phyloP scores from a whole-genome alignment of 768 basidiomycete genomes.

The Amyloporia xantha region DNA sequence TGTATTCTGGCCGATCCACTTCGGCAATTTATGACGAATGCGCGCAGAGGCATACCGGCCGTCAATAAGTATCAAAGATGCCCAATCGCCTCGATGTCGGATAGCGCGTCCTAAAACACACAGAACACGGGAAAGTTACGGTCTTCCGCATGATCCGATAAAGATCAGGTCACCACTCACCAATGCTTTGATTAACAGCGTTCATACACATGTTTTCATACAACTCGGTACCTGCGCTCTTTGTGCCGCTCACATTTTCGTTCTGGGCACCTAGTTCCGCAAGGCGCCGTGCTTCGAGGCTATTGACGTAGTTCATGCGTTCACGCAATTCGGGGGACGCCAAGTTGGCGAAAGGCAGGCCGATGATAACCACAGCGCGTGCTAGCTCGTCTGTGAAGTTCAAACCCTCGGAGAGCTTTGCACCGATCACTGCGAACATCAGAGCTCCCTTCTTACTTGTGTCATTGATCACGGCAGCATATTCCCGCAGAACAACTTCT shows the following conservation, averaged over 20 bases:
- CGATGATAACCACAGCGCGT: slow-evolving; percentile 79
- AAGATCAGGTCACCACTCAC: slow-evolving; percentile 36
- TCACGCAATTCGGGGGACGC: slow-evolving; percentile 89
- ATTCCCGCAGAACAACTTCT: slow-evolving; percentile 69
- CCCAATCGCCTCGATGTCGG: slow-evolving; percentile 88
- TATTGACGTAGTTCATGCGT: slow-evolving; percentile 81
- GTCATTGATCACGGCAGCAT: slow-evolving; percentile 40
- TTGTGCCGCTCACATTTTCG: slow-evolving; percentile 36
- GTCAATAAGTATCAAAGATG: slow-evolving; percentile 83
- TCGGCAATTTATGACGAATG: slow-evolving; percentile 78
- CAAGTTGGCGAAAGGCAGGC: slow-evolving; percentile 89
- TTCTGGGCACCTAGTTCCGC: slow-evolving; percentile 23
- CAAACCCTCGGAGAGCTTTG: slow-evolving; percentile 92
- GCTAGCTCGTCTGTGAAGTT: slow-evolving; percentile 52
- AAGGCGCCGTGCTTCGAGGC: slow-evolving; percentile 39
- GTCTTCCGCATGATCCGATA: no score
- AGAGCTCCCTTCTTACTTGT: slow-evolving; percentile 56
- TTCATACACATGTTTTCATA: slow-evolving; percentile 92
- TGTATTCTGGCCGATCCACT: slow-evolving; percentile 74
- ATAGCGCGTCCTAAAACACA: slow-evolving; percentile 73
- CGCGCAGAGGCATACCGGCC: slow-evolving; percentile 63
- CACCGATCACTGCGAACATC: slow-evolving; percentile 91
- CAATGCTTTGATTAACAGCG: slow-evolving; percentile 96
- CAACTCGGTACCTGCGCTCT: slow-evolving; percentile 51
- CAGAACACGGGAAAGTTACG: not conserved